phyloP scores from a whole-genome alignment of 441 rosid species.

The Macaranga tanarius region DNA sequence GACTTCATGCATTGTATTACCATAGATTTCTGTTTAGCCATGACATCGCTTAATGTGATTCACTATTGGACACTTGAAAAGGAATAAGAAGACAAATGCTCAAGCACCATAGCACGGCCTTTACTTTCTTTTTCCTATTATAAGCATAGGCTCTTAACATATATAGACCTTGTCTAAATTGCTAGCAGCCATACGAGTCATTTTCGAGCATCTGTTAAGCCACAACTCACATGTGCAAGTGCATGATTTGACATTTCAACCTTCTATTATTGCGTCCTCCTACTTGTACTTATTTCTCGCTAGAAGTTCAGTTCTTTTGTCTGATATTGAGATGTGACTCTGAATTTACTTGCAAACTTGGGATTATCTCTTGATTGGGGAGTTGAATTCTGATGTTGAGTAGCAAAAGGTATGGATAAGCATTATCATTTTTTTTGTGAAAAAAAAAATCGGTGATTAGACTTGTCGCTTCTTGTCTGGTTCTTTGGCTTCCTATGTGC shows the following conservation, averaged over 20 bases:
- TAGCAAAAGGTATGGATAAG: slow-evolving; percentile 1
- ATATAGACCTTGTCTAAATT: slow-evolving; percentile 8
- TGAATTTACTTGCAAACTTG: slow-evolving; percentile 7
- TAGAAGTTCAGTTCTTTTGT: slow-evolving; percentile 9
- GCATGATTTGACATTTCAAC: slow-evolving; percentile 25
- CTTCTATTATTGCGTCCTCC: slow-evolving; percentile 24
- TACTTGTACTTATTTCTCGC: slow-evolving; percentile 23
- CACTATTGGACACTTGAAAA: slow-evolving; percentile 7
- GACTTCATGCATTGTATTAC: slow-evolving; percentile 3
- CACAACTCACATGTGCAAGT: slow-evolving; percentile 17
- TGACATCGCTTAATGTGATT: neutral
- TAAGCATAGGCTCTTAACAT: slow-evolving; percentile 3
- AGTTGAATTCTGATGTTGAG: neutral
- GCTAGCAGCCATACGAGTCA: slow-evolving; percentile 18
- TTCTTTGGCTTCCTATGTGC: neutral
- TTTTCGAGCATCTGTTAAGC: slow-evolving; percentile 27
- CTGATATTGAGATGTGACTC: slow-evolving; percentile 13
- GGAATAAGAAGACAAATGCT: neutral
- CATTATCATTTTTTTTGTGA: neutral
- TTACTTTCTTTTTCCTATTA: neutral
- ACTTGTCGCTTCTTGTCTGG: neutral
- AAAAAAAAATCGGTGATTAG: neutral
- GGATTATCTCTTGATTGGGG: slow-evolving; percentile 7
- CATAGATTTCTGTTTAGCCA: slow-evolving; percentile 2
- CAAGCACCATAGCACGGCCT: neutral